Conservation (phyloP, 2,329 filamentous ascomycete species). For the Alternaria atra region DNA sequence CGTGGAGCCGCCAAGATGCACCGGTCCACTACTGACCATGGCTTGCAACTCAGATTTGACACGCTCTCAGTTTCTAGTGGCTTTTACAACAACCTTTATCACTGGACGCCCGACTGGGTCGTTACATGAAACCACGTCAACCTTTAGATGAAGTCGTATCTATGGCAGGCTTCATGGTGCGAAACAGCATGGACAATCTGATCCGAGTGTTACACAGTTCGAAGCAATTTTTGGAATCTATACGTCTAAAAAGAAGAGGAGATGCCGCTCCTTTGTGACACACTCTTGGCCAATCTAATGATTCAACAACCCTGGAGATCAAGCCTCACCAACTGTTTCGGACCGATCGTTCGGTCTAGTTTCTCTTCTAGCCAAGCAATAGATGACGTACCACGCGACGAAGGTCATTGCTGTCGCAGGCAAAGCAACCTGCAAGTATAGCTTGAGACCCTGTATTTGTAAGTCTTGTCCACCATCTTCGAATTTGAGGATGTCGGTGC, state of each 20-base stretch:
- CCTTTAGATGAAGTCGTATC: too few species aligned
- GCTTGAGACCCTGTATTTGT: constrained; percentile 27
- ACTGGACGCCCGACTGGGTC: not conserved
- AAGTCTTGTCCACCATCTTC: constrained; percentile 23
- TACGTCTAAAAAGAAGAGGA: too few species aligned
- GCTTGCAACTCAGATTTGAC: not conserved
- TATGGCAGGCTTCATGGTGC: too few species aligned
- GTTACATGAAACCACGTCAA: too few species aligned
- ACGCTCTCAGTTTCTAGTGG: not conserved
- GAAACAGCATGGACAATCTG: too few species aligned
- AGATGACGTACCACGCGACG: constrained; percentile 47
- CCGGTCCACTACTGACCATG: not conserved
- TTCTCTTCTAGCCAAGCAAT: constrained; percentile 37
- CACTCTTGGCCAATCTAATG: not conserved
- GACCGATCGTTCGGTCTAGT: not conserved
- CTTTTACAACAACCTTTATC: not conserved
- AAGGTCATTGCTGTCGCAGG: constrained; percentile 50
- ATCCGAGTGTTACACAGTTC: too few species aligned
- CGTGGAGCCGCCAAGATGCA: constrained; percentile 1
- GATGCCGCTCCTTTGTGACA: too few species aligned
- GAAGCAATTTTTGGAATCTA: too few species aligned
- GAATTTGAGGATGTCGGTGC: constrained; percentile 50
- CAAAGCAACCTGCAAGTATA: constrained; percentile 48
- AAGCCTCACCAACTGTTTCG: not conserved
- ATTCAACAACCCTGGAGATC: not conserved